A percentile compares a stretch with the other conserved stretches of the same genome.
Evolutionary conservation across 2,329 filamentous ascomycete species (phyloP).

Genomic region (Fusarium solani-melongenae): DNA sequence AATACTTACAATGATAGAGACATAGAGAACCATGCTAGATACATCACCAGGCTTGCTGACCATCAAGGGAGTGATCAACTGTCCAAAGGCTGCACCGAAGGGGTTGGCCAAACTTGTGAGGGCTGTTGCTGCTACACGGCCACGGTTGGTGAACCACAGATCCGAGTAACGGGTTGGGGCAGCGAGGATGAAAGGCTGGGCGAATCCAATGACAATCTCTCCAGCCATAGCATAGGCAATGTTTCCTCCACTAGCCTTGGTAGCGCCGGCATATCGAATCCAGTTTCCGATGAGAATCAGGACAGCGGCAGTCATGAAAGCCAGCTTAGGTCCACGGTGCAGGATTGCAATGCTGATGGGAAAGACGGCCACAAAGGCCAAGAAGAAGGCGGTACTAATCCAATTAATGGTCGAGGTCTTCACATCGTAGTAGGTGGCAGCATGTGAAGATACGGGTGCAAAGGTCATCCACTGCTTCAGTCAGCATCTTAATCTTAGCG

Average conservation of each 20-base stretch:
- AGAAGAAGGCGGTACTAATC: constrained; percentile 88
- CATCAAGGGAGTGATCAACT: constrained; percentile 86
- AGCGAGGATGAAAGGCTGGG: constrained; percentile 91
- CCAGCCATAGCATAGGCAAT: constrained; percentile 88
- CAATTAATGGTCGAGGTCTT: constrained; percentile 86
- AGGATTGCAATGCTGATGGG: constrained; percentile 82
- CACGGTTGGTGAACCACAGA: constrained; percentile 89
- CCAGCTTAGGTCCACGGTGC: constrained; percentile 81
- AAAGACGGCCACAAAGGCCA: constrained; percentile 80
- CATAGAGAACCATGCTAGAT: constrained; percentile 85
- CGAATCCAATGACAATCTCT: constrained; percentile 88
- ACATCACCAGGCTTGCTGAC: constrained; percentile 72
- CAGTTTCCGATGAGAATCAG: constrained; percentile 88
- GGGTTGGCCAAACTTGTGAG: constrained; percentile 88
- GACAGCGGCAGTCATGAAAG: constrained; percentile 78
- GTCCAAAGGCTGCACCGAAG: constrained; percentile 87
- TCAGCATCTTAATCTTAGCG: constrained; percentile 10
- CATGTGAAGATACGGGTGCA: constrained; percentile 80
- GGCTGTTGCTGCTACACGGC: constrained; percentile 88
- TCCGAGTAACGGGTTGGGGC: constrained; percentile 93
- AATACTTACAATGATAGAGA: constrained; percentile 78
- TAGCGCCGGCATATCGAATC: constrained; percentile 83
- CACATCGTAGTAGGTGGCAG: constrained; percentile 80
- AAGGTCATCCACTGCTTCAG: constrained; percentile 84
- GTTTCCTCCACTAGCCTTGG: constrained; percentile 64